A percentile compares a stretch with the other conserved stretches of the same genome.
Evolutionary conservation across 495 filamentous ascomycete genomes (phyloP).

Genomic region (Diplogelasinospora grovesii): DNA sequence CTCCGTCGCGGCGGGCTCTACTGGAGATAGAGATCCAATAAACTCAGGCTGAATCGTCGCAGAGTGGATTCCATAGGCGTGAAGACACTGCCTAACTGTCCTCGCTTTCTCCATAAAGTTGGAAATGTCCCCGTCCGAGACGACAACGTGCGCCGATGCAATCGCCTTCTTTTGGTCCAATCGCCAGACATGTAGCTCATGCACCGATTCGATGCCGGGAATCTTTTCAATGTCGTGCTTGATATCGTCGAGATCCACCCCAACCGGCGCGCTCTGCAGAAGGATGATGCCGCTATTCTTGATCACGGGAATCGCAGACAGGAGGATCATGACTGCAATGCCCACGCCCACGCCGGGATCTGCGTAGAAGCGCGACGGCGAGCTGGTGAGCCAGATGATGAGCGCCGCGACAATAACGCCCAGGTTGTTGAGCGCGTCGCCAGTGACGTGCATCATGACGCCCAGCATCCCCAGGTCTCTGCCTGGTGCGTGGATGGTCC

Average conservation of each 20-base stretch:
- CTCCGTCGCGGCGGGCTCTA: not conserved
- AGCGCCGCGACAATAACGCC: conserved; percentile 84
- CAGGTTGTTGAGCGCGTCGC: conserved; percentile 87
- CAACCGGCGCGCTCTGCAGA: conserved; percentile 75
- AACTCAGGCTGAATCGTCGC: conserved; percentile 85
- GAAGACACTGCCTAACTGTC: conserved; percentile 72
- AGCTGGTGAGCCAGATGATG: conserved; percentile 69
- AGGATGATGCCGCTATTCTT: conserved; percentile 85
- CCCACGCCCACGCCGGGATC: conserved; percentile 78
- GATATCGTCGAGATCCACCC: conserved; percentile 74
- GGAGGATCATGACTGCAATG: conserved; percentile 86
- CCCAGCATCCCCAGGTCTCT: conserved; percentile 90
- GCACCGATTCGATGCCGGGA: conserved; percentile 71
- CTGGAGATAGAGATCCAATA: not conserved
- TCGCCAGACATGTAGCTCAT: conserved; percentile 93
- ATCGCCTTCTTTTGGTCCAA: conserved; percentile 84
- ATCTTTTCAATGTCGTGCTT: conserved; percentile 79
- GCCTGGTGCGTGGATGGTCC: conserved; percentile 17
- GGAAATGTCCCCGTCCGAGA: conserved; percentile 50
- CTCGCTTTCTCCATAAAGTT: conserved; percentile 76
- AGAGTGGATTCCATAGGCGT: conserved; percentile 89
- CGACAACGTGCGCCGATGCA: conserved; percentile 78
- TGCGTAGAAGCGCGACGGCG: conserved; percentile 52
- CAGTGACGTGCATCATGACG: conserved; percentile 83
- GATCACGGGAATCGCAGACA: conserved; percentile 76